A percentile compares a stretch with the other conserved stretches of the same genome.
phyloP scores from a whole-genome alignment of 1,284 basidiomycete species.

The Papiliotrema nemorosa region DNA sequence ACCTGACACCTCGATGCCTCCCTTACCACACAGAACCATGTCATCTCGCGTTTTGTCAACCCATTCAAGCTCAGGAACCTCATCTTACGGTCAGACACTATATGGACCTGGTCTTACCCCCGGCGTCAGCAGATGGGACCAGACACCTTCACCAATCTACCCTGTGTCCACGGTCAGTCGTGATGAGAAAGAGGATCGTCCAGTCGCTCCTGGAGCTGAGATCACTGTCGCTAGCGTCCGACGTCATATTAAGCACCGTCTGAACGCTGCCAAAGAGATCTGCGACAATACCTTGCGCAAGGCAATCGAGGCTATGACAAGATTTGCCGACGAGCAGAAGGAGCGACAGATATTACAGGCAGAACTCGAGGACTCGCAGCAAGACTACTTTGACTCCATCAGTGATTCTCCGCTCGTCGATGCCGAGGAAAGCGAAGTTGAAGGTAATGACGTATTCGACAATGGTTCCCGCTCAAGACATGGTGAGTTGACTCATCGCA shows the following conservation, averaged over 20 bases:
- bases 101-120: constrained; percentile 31
- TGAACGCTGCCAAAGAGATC: constrained; percentile 88
- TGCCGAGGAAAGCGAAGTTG: constrained; percentile 38
- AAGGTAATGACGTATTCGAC: constrained; percentile 15
- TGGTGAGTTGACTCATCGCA: constrained; percentile 15
- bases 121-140: constrained; percentile 40
- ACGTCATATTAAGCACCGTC: constrained; percentile 86
- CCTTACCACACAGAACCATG: too few species aligned
- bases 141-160: constrained; percentile 40
- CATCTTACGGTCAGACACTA: constrained; percentile 29
- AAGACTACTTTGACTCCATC: constrained; percentile 46
- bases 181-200: constrained; percentile 19
- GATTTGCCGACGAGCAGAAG: constrained; percentile 82
- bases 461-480: constrained; percentile 16
- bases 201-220: constrained; percentile 38
- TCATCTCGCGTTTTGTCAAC: constrained; percentile 1
- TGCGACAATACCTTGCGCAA: constrained; percentile 93
- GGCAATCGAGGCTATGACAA: constrained; percentile 86
- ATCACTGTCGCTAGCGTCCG: constrained; percentile 67
- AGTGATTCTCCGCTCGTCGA: constrained; percentile 37
- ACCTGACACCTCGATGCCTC: too few species aligned
- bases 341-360: constrained; percentile 4
- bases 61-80: constrained; percentile 22
- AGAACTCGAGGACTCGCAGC: constrained; percentile 20
- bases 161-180: constrained; percentile 14